phyloP scores from a whole-genome alignment of 1,284 basidiomycete genomes.

The Cutaneotrichosporon dermatis region DNA sequence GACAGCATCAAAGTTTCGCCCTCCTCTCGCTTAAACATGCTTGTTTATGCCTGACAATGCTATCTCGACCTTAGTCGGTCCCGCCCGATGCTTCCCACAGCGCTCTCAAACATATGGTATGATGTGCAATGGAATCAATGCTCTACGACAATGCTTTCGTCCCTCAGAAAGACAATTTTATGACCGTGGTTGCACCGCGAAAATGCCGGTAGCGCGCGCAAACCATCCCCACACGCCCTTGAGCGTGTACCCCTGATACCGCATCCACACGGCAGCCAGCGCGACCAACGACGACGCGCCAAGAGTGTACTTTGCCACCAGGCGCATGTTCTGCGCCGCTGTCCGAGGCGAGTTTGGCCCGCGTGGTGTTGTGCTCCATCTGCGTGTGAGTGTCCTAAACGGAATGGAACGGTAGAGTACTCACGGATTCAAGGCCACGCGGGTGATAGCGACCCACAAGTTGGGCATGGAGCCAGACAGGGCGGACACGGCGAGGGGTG shows the following conservation, averaged over 20 bases:
- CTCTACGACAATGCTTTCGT: neutral
- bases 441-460: constrained; percentile 45
- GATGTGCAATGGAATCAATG: constrained; percentile 5
- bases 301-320: constrained; percentile 30
- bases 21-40: too few relatives aligned
- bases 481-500: constrained; percentile 86
- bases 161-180: neutral
- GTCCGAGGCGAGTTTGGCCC: constrained; percentile 36
- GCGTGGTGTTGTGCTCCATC: constrained; percentile 26
- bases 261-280: constrained; percentile 39
- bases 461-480: constrained; percentile 56
- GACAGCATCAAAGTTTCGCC: too few relatives aligned
- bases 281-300: constrained; percentile 28
- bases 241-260: constrained; percentile 44
- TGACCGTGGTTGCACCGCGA: neutral
- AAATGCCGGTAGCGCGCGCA: constrained; percentile 19
- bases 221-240: constrained; percentile 45
- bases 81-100: too few relatives aligned
- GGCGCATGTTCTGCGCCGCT: constrained; percentile 34
- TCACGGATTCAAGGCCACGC: constrained; percentile 45
- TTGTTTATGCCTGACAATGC: too few relatives aligned
- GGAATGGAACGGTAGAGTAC: too few relatives aligned
- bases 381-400: too few relatives aligned
- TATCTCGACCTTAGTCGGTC: too few relatives aligned
- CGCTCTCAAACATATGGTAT: neutral